Conservation (phyloP, 305 asterid species). For the Plantago coronopus region DNA sequence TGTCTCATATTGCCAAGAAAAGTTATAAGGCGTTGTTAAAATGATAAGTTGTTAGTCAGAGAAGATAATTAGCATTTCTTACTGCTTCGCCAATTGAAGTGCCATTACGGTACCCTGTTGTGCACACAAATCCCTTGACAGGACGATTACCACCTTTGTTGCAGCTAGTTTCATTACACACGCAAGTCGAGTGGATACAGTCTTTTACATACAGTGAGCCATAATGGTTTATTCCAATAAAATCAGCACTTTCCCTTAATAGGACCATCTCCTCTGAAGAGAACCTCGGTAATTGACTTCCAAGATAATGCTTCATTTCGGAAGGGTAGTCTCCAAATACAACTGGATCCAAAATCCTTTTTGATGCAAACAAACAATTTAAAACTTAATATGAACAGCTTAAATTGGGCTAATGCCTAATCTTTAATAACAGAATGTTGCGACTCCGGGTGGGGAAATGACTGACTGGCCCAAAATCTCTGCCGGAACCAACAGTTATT, state of each 20-base stretch:
- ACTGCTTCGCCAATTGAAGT: conserved; percentile 61
- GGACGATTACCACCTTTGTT: conserved; percentile 44
- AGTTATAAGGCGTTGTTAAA: not conserved
- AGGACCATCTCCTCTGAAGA: conserved; percentile 47
- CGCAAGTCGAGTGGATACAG: conserved; percentile 54
- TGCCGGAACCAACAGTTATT: too few relatives aligned
- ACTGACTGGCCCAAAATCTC: too few relatives aligned
- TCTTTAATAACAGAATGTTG: not conserved
- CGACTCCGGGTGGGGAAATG: too few relatives aligned
- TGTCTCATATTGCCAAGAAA: not conserved
- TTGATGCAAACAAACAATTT: not conserved
- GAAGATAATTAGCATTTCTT: conserved; percentile 4
- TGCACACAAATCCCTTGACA: conserved; percentile 47
- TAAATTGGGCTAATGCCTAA: too few relatives aligned
- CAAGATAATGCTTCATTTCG: conserved; percentile 57
- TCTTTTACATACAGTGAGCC: conserved; percentile 68
- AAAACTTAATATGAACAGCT: not conserved
- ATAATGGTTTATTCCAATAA: conserved; percentile 73
- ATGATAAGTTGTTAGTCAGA: not conserved
- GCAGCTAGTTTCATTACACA: conserved; percentile 41
- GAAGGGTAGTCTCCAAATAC: conserved; percentile 71
- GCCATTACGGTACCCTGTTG: conserved; percentile 43
- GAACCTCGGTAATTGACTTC: conserved; percentile 49
- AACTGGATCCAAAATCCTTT: conserved; percentile 67
- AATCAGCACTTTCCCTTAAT: conserved; percentile 58